Evolutionary conservation across 192 early-diverging fungal species (phyloP), one percentile per base, ranked within the genome.

Genomic region (Chytriomyces confervae): DNA sequence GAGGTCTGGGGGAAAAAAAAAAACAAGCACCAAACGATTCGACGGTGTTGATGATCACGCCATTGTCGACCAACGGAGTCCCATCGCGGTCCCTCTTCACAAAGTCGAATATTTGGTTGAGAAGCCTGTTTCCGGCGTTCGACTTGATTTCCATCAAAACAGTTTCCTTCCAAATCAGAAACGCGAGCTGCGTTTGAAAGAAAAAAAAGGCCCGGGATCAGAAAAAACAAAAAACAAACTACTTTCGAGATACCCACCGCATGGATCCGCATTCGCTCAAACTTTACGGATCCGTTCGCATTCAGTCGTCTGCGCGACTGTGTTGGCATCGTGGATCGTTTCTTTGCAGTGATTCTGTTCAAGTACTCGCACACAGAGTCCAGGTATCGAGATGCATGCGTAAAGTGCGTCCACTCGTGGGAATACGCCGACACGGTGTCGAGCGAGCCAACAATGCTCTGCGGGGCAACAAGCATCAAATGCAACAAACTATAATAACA

Each of bases 361-460:
- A 95, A 85, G 72, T 92, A 93, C 20, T 92, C 89, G 75, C 94
- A 95, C 2, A 89, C 83, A 24, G 61, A 64, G 77, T 91, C 86
- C 10, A 87, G 80, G 76, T 87, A 90, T 44, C 72, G 65, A 0
- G 92, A 77, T n/a, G 93, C 92, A 10, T 88, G 61, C 16, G 79
- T 81, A 76, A 91, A 95, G 57, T 84, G 75, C 61, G 90, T 81
- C 89, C 92, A 95, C 75, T 90, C 89, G 51, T 63, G 43, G 4
- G 91, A 85, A 75, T 94, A 95, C 8, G 89, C 84, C 2, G 88
- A 84, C 0, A 93, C 90, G 20, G 94, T 69, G 64, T 94, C 93
- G 61, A 7, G 71, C 79, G 61, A 93, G 76, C 60, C 92, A 90
- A 13, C 72, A 69, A 72, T 57, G 16, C 53, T 57, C 53, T 57